phyloP scores from a whole-genome alignment of 768 basidiomycete species.

The Strobilomyces dryophilus region DNA sequence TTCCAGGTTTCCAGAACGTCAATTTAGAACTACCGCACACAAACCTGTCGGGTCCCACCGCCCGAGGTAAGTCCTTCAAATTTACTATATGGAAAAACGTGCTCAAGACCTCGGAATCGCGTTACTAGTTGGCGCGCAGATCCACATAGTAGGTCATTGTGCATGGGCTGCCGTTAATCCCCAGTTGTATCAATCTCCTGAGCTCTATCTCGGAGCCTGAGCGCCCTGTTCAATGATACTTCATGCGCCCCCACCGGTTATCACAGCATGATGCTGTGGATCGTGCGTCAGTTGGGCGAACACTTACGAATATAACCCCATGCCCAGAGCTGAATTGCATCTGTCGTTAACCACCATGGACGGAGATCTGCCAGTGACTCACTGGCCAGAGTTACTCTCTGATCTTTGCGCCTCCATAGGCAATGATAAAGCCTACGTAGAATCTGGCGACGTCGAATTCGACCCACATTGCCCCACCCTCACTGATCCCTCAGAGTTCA shows the following conservation, averaged over 20 bases:
- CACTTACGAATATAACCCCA: conserved; percentile 11
- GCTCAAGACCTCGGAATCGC: conserved; percentile 15
- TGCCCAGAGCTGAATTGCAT: not conserved
- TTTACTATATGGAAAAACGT: not conserved
- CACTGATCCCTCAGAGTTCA: not conserved
- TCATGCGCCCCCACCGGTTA: not conserved
- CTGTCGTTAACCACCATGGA: conserved; percentile 15
- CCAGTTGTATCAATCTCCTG: not conserved
- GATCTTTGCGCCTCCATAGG: not conserved
- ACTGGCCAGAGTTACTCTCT: conserved; percentile 7
- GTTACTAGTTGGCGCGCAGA: conserved; percentile 18
- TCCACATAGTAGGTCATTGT: not conserved
- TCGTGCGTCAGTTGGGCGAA: not conserved
- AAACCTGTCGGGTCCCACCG: not conserved
- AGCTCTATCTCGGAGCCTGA: not conserved
- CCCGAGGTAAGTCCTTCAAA: not conserved
- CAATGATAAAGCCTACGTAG: not conserved
- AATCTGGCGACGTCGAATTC: not conserved
- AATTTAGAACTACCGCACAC: not conserved
- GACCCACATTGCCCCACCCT: not conserved
- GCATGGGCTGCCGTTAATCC: conserved; percentile 4
- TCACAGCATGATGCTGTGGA: conserved; percentile 28
- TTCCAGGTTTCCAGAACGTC: conserved; percentile 16
- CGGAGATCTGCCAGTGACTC: not conserved
- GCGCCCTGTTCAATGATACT: not conserved